Base-by-base conservation (phyloP, 192 early-diverging fungal species). In the Coemansia sp. region DNA sequence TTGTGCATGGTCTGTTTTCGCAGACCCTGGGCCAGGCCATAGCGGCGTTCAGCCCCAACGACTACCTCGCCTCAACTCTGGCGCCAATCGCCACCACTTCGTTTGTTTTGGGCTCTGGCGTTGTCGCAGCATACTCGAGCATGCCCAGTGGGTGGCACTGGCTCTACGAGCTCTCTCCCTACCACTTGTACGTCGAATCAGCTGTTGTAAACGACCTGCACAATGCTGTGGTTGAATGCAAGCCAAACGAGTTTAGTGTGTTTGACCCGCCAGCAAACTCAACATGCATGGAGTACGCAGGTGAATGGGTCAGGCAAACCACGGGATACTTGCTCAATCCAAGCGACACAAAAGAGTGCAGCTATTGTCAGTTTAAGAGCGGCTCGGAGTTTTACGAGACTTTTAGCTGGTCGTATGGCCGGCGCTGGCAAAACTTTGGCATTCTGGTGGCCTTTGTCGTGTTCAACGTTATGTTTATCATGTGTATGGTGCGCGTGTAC, bases 111-210 rank as follows among this genome's bases (percentile, higher is more conserved):
- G 85, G 87, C 69, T 82, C 75, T 56, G 88, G 88, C 75, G 84
- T 89, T 60, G 82, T 84, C 35, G 82, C 82, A 41, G 77, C 88
- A 10, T 84, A 85, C 47, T 21, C 60, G 48, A 53, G 70, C 8
- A 84, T 89, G 83, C 81, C 85, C 38, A 50, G 60, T 22, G 87
- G 87, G 70, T 89, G 88, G 86, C 43, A 66, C 3, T 89, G 85
- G 85, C 83, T 89, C 81, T 89, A 89, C 73, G 82, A 78, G 76
- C 57, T 88, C 12, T 83, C 84, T 55, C 84, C 85, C 1, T 87
- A 84, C 71, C 72, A 72, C 45, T 87, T 87, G 67, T 73, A 82
- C 41, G 65, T 87, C 41, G 88, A 87, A 67, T 85, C 86, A 50
- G 65, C 84, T 21, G 72, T 87, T 22, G 79, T 76, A 63, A 86